phyloP scores from a whole-genome alignment of 2,329 filamentous ascomycete species.

The Camptophora hylomeconis region DNA sequence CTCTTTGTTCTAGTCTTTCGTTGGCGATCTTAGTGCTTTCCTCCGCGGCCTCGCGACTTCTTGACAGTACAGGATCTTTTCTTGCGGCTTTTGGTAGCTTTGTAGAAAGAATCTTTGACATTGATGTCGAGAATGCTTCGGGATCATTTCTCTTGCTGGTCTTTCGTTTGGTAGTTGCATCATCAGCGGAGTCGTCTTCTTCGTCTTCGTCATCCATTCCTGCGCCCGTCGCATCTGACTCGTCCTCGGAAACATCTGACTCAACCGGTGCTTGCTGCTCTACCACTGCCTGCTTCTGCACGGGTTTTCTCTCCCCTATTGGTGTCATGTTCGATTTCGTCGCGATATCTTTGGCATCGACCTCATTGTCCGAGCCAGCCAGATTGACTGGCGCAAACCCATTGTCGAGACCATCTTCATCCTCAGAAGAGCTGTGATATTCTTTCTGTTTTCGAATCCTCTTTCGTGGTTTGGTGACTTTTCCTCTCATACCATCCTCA shows the following conservation, averaged over 20 bases:
- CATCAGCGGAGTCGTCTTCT: constrained; percentile 24
- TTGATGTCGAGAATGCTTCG: constrained; percentile 76
- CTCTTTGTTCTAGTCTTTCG: constrained; percentile 67
- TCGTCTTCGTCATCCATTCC: constrained; percentile 27
- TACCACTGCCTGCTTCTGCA: constrained; percentile 11
- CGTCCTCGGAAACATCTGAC: constrained; percentile 9
- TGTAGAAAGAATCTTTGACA: constrained; percentile 81
- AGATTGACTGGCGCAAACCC: constrained; percentile 39
- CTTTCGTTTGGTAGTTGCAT: constrained; percentile 26
- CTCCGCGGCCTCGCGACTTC: constrained; percentile 61
- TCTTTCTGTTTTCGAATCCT: constrained; percentile 49
- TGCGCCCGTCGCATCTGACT: constrained; percentile 6
- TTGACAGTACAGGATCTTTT: constrained; percentile 78
- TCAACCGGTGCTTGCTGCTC: constrained; percentile 8
- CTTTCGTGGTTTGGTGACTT: constrained; percentile 38
- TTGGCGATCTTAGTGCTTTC: constrained; percentile 62
- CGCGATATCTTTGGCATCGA: constrained; percentile 3
- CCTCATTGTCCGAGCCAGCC: constrained; percentile 31
- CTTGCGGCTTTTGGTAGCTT: constrained; percentile 75
- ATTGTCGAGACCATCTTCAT: constrained; percentile 24
- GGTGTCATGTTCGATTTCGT: constrained; percentile 3
- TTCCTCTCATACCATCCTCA: constrained; percentile 44
- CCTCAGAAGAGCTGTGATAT: constrained; percentile 52
- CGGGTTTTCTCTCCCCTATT: constrained; percentile 4
- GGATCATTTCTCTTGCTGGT: constrained; percentile 76